These are phyloP conservation scores for Andrographis paniculata DNA, from an alignment of 305 asterid species.

Conservation along the genomic window DNA sequence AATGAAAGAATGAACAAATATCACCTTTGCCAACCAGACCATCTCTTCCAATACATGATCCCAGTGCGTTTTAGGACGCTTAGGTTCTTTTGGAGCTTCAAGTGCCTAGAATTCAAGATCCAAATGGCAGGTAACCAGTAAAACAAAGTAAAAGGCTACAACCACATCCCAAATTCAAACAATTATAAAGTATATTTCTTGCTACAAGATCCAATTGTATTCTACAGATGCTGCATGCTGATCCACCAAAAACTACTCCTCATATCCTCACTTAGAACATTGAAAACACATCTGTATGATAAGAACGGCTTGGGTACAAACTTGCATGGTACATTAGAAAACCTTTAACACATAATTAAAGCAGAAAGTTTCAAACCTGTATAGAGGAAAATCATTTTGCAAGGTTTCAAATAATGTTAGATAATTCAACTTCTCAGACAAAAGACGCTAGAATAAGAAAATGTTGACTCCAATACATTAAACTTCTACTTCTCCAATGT, in stretches of 20 bases:
- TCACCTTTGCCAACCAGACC: conserved; percentile 98
- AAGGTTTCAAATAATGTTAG: too few relatives aligned
- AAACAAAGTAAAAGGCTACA: conserved; percentile 9
- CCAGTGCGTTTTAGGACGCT: conserved; percentile 95
- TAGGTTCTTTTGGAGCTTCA: conserved; percentile 93
- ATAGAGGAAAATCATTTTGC: not conserved
- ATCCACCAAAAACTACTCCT: not conserved
- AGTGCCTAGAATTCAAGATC: conserved; percentile 49
- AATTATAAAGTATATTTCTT: conserved; percentile 4
- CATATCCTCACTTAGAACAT: conserved; percentile 10
- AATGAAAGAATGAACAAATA: conserved; percentile 5
- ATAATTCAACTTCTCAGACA: too few relatives aligned
- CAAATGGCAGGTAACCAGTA: conserved; percentile 14
- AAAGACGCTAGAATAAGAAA: too few relatives aligned
- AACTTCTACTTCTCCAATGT: too few relatives aligned
- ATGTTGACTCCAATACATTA: too few relatives aligned
- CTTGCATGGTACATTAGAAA: conserved; percentile 2
- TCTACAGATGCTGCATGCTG: conserved; percentile 11
- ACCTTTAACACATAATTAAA: not conserved
- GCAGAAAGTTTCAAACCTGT: not conserved
- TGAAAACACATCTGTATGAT: conserved; percentile 1
- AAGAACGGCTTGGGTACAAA: conserved; percentile 5
- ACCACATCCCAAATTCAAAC: conserved; percentile 7
- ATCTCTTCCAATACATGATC: conserved; percentile 99
- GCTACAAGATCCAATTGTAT: conserved; percentile 15